Evolutionary conservation across 768 basidiomycete species (phyloP).

Genomic region (Mycena galopus): DNA sequence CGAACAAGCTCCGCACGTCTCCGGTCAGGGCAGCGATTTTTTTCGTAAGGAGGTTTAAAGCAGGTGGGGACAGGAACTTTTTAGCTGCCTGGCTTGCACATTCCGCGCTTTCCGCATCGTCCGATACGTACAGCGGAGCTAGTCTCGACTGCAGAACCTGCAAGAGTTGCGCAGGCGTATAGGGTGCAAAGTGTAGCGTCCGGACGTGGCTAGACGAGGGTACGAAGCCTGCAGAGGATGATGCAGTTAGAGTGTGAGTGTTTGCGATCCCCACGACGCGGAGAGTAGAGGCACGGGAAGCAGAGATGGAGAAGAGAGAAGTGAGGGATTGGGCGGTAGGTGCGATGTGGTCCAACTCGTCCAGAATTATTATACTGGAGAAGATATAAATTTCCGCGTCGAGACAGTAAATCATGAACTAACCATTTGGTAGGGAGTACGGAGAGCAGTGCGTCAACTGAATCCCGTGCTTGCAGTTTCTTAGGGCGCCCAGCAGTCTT

Average conservation of each 20-base stretch:
- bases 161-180: conserved; percentile 78
- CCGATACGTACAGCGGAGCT: conserved; percentile 59
- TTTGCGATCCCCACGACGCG: conserved; percentile 91
- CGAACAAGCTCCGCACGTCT: conserved; percentile 85
- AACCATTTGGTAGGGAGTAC: conserved; percentile 68
- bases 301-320: conserved; percentile 77
- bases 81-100: conserved; percentile 42
- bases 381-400: conserved; percentile 34
- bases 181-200: conserved; percentile 87
- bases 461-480: conserved; percentile 63
- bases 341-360: conserved; percentile 89
- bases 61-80: conserved; percentile 72
- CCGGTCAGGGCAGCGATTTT: conserved; percentile 87
- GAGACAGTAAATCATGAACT: conserved; percentile 29
- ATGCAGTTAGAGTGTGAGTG: conserved; percentile 84
- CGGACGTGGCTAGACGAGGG: conserved; percentile 57
- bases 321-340: conserved; percentile 69
- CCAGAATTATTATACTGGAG: conserved; percentile 79
- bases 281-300: conserved; percentile 62
- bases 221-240: conserved; percentile 53
- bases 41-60: conserved; percentile 80
- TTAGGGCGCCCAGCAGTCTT: conserved; percentile 50
- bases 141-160: conserved; percentile 78
- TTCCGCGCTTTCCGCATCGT: conserved; percentile 39
- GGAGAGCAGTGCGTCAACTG: conserved; percentile 60